A percentile compares a stretch with the other conserved stretches of the same genome.
phyloP scores from a whole-genome alignment of 2,329 filamentous ascomycete species.

The Diaporthe ampelina region DNA sequence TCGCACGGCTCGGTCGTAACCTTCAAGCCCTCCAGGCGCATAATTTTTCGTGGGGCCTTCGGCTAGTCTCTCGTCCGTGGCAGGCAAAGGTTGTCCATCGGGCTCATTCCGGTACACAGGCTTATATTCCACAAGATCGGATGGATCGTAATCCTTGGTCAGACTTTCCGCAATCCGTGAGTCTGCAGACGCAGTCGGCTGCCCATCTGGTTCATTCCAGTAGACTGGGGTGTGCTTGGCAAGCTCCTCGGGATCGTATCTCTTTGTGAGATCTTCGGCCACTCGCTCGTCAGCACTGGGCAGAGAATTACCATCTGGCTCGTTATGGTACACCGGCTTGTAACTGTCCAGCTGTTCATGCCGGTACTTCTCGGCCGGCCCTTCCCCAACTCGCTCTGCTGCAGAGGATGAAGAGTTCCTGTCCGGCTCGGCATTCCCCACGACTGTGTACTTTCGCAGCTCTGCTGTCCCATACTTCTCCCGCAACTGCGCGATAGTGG shows the following conservation, averaged over 20 bases:
- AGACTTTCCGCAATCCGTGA: constrained; percentile 9
- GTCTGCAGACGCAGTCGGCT: constrained; percentile 23
- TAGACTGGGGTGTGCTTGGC: constrained; percentile 52
- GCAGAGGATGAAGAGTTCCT: constrained; percentile 26
- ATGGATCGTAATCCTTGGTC: constrained; percentile 49
- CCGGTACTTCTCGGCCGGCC: background rate
- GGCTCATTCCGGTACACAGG: constrained; percentile 46
- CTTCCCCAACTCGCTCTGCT: background rate
- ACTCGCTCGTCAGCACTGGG: constrained; percentile 3
- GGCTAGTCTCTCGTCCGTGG: background rate
- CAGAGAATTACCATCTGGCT: constrained; percentile 20
- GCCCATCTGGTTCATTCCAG: constrained; percentile 46
- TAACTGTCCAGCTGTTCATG: background rate
- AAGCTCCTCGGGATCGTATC: constrained; percentile 54
- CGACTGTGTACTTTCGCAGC: constrained; percentile 44
- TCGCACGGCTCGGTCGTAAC: background rate
- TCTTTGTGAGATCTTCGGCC: constrained; percentile 39
- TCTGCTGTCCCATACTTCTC: constrained; percentile 39
- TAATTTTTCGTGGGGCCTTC: background rate
- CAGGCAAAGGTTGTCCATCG: constrained; percentile 34
- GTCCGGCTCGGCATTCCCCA: constrained; percentile 45
- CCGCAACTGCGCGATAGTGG: constrained; percentile 20
- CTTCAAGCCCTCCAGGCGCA: background rate
- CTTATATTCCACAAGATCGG: constrained; percentile 57
- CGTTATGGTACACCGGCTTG: constrained; percentile 1